Base-by-base conservation (phyloP, 1,284 basidiomycete genomes). In the Melampsora medusae region DNA sequence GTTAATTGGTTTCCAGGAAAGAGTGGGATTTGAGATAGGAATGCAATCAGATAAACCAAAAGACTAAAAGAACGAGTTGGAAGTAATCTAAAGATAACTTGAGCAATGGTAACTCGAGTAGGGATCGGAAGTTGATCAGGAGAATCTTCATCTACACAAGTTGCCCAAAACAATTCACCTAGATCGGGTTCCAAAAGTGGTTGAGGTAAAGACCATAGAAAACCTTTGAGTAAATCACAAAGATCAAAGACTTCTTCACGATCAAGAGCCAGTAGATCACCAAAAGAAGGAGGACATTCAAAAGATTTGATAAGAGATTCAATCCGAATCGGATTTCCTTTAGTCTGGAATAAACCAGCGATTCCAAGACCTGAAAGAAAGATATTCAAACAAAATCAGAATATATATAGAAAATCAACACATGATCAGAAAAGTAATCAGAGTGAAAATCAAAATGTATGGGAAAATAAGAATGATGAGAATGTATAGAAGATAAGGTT, bases 1-100 rank as follows among this genome's bases (percentile, higher is more conserved):
- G 82, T 80, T 16, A 84, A 78, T 17, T 81, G 78, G 74, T 84
- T 84, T 38, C 82, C 80, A 10, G 80, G 79, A 78, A 82, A 82
- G 2, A 83, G 80, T 12, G 83, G 83, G 5, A 84, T 77, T 73
- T 84, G 82, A 28, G 81, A 82, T 42, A 90, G 88, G 81, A 90
- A 90, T 0, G 86, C 86, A 77, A 88, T 84, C 28, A 90, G 84
- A 80, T 90, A 90, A 25, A 87, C 84, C 61, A 91, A 83, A 0
- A 90, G 82, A 17, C 86, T 86, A 79, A 89, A 86, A 60, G 87
- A 84, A 9, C 86, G 82, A 0, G 85, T 84, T 0, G 90, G 88
- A 4, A 90, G 85, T 42, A 91, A 85, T 4, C 87, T 87, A 19
- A 91, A 84, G 46, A 90, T 81, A 67, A 87, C 83, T 78, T 87